Evolutionary conservation across 768 basidiomycete genomes (phyloP).

Genomic region (Pulveroboletus sp.): DNA sequence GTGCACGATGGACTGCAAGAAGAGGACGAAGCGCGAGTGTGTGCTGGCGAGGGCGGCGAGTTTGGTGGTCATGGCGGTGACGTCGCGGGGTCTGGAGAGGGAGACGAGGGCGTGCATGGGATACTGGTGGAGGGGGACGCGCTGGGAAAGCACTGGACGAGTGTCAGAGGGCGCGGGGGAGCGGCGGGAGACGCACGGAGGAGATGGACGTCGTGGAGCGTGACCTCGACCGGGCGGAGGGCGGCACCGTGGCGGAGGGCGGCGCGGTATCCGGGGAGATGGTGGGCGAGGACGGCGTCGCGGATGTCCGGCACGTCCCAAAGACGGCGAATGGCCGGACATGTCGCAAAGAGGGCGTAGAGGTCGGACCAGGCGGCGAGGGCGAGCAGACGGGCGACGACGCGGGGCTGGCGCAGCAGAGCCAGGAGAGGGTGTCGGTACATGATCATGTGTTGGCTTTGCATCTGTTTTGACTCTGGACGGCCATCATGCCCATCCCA

Average conservation of each 20-base stretch:
- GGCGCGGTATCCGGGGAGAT: constrained; percentile 55
- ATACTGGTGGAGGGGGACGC: constrained; percentile 63
- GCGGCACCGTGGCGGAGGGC: constrained; percentile 41
- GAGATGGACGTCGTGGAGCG: constrained; percentile 58
- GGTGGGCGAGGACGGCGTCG: constrained; percentile 43
- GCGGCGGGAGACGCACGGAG: constrained; percentile 50
- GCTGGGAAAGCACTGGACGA: constrained; percentile 63
- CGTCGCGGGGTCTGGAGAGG: constrained; percentile 39
- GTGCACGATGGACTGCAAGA: constrained; percentile 71
- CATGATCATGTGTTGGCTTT: constrained; percentile 28
- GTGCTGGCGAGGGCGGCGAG: constrained; percentile 53
- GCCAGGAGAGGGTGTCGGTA: constrained; percentile 23
- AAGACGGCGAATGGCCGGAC: constrained; percentile 32
- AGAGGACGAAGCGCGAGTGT: constrained; percentile 73
- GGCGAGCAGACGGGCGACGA: constrained; percentile 34
- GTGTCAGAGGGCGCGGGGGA: constrained; percentile 1
- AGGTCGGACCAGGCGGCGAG: constrained; percentile 40
- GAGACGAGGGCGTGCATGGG: constrained; percentile 62
- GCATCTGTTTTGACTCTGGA: too few relatives aligned
- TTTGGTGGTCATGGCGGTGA: constrained; percentile 29
- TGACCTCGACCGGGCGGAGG: constrained; percentile 47
- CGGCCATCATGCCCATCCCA: neutral
- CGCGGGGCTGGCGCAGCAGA: constrained; percentile 34
- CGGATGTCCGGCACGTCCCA: constrained; percentile 32
- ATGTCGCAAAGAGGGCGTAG: constrained; percentile 36